Conservation (phyloP, 1,284 basidiomycete species). For the Microbotryum violaceum region DNA sequence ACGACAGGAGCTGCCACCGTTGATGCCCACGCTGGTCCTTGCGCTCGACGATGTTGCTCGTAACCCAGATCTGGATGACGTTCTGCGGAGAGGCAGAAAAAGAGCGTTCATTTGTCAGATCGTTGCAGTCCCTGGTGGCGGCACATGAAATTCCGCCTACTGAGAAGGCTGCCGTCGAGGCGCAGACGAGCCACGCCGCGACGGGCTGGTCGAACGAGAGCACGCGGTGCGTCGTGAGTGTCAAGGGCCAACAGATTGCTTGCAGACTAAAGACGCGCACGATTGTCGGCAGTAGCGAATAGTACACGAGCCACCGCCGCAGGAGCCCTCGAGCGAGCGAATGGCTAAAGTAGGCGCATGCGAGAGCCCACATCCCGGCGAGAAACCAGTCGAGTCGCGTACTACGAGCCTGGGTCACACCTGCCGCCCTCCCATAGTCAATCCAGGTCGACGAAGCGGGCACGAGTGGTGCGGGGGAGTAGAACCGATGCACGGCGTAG, state of each 20-base stretch:
- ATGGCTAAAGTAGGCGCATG: conserved; percentile 35
- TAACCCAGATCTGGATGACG: conserved; percentile 32
- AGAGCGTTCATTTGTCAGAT: background rate
- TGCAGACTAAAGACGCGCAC: conserved; percentile 34
- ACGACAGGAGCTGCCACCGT: conserved; percentile 15
- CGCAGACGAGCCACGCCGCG: conserved; percentile 29
- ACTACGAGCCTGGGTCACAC: conserved; percentile 15
- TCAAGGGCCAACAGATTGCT: conserved; percentile 36
- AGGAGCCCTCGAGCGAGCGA: conserved; percentile 32
- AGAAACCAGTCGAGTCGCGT: conserved; percentile 35
- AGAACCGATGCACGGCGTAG: conserved; percentile 29
- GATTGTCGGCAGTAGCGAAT: conserved; percentile 31
- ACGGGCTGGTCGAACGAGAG: conserved; percentile 31
- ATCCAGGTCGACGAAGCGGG: conserved; percentile 13
- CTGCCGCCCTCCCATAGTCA: background rate
- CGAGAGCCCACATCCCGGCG: conserved; percentile 31
- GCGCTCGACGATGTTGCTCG: conserved; percentile 31
- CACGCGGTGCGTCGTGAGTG: conserved; percentile 30
- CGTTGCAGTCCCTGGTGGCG: background rate
- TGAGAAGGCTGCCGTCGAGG: conserved; percentile 33
- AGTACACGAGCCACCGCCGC: conserved; percentile 35
- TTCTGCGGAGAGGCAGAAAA: conserved; percentile 11
- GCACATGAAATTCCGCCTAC: background rate
- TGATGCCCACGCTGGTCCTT: conserved; percentile 22
- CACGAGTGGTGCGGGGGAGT: conserved; percentile 9